Evolutionary conservation across 768 basidiomycete species (phyloP).

Genomic region (Mycena metata): DNA sequence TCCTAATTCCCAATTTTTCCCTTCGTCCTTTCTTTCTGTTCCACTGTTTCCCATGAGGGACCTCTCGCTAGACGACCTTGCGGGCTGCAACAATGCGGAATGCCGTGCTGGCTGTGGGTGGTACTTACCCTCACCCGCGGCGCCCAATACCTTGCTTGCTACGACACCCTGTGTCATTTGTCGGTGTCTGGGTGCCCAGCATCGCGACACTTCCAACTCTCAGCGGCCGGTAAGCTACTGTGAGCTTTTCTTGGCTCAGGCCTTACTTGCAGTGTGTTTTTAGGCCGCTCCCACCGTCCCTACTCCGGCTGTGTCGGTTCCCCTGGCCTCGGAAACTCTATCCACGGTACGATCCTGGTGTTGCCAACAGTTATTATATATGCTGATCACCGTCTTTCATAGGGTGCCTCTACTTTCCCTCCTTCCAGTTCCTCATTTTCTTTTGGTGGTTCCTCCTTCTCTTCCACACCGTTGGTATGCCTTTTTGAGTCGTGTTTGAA

Average conservation of each 20-base stretch:
- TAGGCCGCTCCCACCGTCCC: neutral
- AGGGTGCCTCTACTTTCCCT: neutral
- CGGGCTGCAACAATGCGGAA: neutral
- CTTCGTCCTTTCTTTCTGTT: too few relatives aligned
- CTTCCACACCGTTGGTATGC: too few relatives aligned
- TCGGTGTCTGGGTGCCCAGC: neutral
- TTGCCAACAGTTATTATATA: neutral
- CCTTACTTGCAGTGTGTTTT: neutral
- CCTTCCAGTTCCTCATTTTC: neutral
- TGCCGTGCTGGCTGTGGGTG: neutral
- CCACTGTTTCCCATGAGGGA: too few relatives aligned
- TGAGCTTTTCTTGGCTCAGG: too few relatives aligned
- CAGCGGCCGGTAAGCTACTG: too few relatives aligned
- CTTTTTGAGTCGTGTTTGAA: too few relatives aligned
- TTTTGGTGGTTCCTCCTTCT: too few relatives aligned
- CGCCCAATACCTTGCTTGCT: neutral
- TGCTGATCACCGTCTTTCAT: neutral
- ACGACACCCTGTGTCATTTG: neutral
- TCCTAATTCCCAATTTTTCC: too few relatives aligned
- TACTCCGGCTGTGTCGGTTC: too few relatives aligned
- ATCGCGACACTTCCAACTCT: too few relatives aligned
- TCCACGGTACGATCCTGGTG: too few relatives aligned
- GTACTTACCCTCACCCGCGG: neutral
- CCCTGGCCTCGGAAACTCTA: too few relatives aligned
- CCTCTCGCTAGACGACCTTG: conserved; percentile 1